Evolutionary conservation across 164 flowering plant species (phyloP), one percentile per base, ranked within the genome.

Genomic region (Vitis rupestris): DNA sequence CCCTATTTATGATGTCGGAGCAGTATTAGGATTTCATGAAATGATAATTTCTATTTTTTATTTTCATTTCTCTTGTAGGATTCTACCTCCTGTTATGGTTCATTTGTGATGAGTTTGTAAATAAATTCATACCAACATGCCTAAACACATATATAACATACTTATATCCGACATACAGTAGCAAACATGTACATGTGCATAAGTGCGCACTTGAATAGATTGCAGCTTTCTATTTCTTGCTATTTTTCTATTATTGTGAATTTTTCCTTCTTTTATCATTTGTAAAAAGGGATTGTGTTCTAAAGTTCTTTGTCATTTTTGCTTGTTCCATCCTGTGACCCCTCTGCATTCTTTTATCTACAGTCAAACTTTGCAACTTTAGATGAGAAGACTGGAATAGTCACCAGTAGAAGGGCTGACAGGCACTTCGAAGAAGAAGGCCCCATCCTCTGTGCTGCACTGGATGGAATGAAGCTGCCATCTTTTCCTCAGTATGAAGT

Each of bases 381-480:
- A 80, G 94, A 91, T 79, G 93, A 86, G 79, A 78, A 82, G 67
- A 87, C 89, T 75, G 97, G 93, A 68, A 79, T 92, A n/a, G 97
- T 92, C 68, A 86, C 79, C 31, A 93, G 96, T 79, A 83, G 99
- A 75, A 87, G 99, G 74, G 98, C 98, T 67, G 98, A 93, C 71
- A 83, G 99, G 76, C 99, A 95, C 62, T 93, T 95, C 76, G 98
- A 95, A 85, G 98, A 95, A 81, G 99, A 91, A 79, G 99, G 99
- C 49, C 98, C 99, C 17, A 82, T 93, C 61, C 84, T 95, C 17
- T 95, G 93, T 83, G 88, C 92, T n/a, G 97, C 97, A 56, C 75
- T 95, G 74, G 99, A 95, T 84, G 82, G 89, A 79, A 83, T 95
- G 96, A 95, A 88, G 86, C 82, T 95, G 59, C 99, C 96, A 52